Evolutionary conservation across 129 eudicot genomes (phyloP), one percentile per base, ranked within the genome.

Genomic region (Artemisia annua): DNA sequence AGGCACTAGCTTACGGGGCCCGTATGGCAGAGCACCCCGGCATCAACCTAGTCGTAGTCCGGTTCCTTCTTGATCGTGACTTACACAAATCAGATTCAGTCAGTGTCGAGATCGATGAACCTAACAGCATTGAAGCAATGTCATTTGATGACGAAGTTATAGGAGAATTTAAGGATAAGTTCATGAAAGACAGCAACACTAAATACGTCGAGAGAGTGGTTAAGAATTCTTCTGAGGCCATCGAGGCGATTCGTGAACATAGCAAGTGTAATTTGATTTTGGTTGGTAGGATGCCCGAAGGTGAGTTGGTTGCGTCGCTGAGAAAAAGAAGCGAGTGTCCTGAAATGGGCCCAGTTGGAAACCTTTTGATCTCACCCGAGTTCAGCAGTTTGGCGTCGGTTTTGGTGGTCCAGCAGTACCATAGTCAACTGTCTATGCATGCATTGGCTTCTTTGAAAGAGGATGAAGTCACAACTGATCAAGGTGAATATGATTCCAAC

Each of bases 1-100:
- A 94, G 64, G 99, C 99, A 5, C 72, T 94, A 51, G 87, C 97
- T 0, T 88, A 86, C 2, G 99, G 93, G 17, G 80, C 70, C 3
- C 91, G 95, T 10, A 94, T 94, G 99, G 95, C 97, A 0, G 97
- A 94, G 82, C 99, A 94, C 80, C 96, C 99, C 0, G 99, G 99
- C 18, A 86, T 94, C 54, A 88, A 55, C 46, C 66, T 94, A 22
- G 81, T 77, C 0, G 96, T 85, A 17, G 85, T 90, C 14, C 85
- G 92, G 7, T 81, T 94, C 74, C 9, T 80, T 15, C 73, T 86
- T 14, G 91, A 87, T 57, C 83, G 85, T 0, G 65, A 43, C 15
- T 64, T 73, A 3, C 75, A 50, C 2, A 82, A 87, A 43, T 70
- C 84, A 0, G 75, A 22, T 20, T 78, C 82, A 0, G 79, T 85